These are phyloP conservation scores for Rhodosporidiobolus sp. DNA, from an alignment of 768 basidiomycete species.

Conservation along the genomic window DNA sequence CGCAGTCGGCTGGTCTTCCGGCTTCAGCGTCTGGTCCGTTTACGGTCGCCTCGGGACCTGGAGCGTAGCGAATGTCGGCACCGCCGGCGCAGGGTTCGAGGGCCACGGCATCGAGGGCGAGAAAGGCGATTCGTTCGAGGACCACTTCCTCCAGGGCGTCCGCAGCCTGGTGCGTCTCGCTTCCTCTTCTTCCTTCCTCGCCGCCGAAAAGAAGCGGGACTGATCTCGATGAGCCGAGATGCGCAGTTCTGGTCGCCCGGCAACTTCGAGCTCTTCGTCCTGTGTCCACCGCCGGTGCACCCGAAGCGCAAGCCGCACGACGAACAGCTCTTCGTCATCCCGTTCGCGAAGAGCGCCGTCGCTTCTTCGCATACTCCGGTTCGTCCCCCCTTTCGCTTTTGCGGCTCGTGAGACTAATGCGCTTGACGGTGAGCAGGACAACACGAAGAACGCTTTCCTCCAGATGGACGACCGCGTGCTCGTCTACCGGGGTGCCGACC, in stretches of 20 bases:
- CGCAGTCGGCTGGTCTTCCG: constrained; percentile 83
- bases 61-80: constrained; percentile 65
- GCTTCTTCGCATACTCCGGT: constrained; percentile 89
- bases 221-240: neutral
- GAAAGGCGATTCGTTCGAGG: constrained; percentile 58
- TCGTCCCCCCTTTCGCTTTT: constrained; percentile 45
- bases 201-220: constrained; percentile 14
- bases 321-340: constrained; percentile 75
- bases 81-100: constrained; percentile 57
- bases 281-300: constrained; percentile 58
- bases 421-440: constrained; percentile 63
- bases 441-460: constrained; percentile 89
- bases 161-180: constrained; percentile 61
- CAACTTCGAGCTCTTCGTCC: constrained; percentile 79
- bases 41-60: constrained; percentile 82
- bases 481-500: constrained; percentile 92
- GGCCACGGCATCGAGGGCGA: constrained; percentile 30
- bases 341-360: constrained; percentile 92
- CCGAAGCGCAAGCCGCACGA: constrained; percentile 41
- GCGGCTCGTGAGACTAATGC: too few species aligned
- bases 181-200: neutral
- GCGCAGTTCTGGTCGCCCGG: constrained; percentile 87
- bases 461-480: constrained; percentile 92
- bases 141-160: constrained; percentile 80
- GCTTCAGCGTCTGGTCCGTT: constrained; percentile 87